Conservation (phyloP, 768 basidiomycete genomes). For the Pleurotus giganteus region DNA sequence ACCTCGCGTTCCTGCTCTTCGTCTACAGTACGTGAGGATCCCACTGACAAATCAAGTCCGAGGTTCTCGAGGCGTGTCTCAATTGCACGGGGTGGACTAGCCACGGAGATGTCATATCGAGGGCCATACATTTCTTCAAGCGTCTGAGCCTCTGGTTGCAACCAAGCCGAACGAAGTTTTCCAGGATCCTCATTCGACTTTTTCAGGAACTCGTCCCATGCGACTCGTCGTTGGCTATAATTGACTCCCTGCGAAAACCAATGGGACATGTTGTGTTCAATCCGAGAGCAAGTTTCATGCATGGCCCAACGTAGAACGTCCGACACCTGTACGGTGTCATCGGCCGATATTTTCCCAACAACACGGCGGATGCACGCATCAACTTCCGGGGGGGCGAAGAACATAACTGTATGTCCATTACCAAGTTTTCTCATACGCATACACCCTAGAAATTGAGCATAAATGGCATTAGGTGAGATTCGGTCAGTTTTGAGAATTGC, state of each 20-base stretch:
- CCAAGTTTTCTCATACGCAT: constrained; percentile 55
- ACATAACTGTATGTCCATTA: constrained; percentile 43
- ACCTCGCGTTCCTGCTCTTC: constrained; percentile 55
- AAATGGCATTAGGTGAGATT: not conserved
- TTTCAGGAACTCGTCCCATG: constrained; percentile 13
- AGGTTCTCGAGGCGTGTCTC: not conserved
- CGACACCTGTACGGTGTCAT: constrained; percentile 13
- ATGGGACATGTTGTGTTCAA: constrained; percentile 34
- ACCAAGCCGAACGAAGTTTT: constrained; percentile 27
- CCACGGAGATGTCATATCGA: not conserved
- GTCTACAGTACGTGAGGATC: constrained; percentile 20
- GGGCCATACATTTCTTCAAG: constrained; percentile 33
- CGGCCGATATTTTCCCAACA: constrained; percentile 9
- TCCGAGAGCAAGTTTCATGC: constrained; percentile 39
- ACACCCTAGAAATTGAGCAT: constrained; percentile 32
- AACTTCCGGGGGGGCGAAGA: constrained; percentile 43
- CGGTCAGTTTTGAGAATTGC: not conserved
- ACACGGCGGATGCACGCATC: constrained; percentile 32
- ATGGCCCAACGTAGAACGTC: constrained; percentile 46
- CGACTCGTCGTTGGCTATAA: constrained; percentile 24
- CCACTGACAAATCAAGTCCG: not conserved
- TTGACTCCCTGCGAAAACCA: constrained; percentile 41
- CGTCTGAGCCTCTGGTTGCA: constrained; percentile 34
- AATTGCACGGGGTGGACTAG: not conserved
- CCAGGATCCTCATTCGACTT: not conserved